Percentiles rank a stretch among this genome's conserved stretches.
Conservation (phyloP, 164 flowering plant genomes). For the Berberis vulgaris region DNA sequence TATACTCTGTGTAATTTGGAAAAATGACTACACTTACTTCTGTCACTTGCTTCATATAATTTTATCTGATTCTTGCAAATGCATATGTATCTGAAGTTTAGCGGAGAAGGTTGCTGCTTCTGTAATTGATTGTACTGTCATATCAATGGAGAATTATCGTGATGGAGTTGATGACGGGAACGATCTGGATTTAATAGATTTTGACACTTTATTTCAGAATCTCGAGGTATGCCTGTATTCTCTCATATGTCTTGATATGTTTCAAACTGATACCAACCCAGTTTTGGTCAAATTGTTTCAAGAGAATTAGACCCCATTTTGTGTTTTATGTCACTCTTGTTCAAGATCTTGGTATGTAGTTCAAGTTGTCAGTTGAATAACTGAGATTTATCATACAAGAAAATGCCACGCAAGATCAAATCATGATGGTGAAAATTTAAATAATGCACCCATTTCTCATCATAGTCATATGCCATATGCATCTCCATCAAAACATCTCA, state of each 20-base stretch:
- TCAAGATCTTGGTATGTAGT: no score
- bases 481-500: no score
- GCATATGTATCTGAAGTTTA: conserved; percentile 55
- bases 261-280: no score
- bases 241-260: not conserved
- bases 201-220: conserved; percentile 65
- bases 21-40: not conserved
- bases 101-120: conserved; percentile 90
- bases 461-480: no score
- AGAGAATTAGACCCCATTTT: no score
- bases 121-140: conserved; percentile 78
- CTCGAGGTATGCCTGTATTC: conserved; percentile 61
- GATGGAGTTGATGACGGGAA: conserved; percentile 80
- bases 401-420: no score
- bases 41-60: not conserved
- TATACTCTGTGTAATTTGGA: conserved; percentile 12
- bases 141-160: conserved; percentile 95
- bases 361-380: no score
- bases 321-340: no score
- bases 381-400: no score
- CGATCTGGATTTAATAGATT: conserved; percentile 79
- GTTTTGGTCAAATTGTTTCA: no score
- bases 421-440: no score
- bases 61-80: conserved; percentile 11
- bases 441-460: no score